Base-by-base conservation (phyloP, 1,139 yeast genomes). In the Hyphopichia pseudoburtonii region DNA sequence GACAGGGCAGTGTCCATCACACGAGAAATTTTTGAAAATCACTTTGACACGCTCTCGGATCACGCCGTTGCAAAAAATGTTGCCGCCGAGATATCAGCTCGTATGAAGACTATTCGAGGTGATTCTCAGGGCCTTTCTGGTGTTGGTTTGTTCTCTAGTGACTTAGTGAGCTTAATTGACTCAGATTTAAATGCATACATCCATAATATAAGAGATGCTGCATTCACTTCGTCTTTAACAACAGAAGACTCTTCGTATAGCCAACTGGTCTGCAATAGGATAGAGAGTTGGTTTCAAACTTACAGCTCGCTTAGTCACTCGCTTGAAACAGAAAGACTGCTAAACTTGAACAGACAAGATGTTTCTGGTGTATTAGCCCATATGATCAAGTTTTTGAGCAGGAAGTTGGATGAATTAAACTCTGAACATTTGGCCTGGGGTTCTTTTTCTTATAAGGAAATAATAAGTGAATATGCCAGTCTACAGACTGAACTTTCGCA, bases 91-190 rank as follows among this genome's bases (percentile, higher is more conserved):
- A 24, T 24, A 8, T 24, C 27, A 8, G 12, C 7, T 8, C 7
- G 11, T 5, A n/a, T n/a, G 10, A 5, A 12, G 3, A 27, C 9
- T n/a, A 8, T 12, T 4, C n/a, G 14, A 5, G 10, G 10, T 21
- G 23, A 21, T 10, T 21, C 23, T 10, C 23, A 21, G 10, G 23
- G 10, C 10, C 9, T 21, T 21, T 4, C 8, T 5, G 10, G 15
- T 16, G 10, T 5, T 16, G 29, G 29, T 7, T 16, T 55, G 21
- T 62, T 56, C 42, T 51, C 60, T 1, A 36, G 34, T 15, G 56
- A 55, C 3, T 37, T 59, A n/a, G 48, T 56, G 5, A 51, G 46
- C 10, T 39, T 54, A 24, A 60, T 64, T 47, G 68, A 64, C 32
- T 40, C 41, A 3, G 53, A 61, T 33, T 44, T 62, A 36, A 60